Percentiles rank a stretch among this genome's conserved stretches.
Conservation (phyloP, 345 rosid species). For the Gossypium bickii region DNA sequence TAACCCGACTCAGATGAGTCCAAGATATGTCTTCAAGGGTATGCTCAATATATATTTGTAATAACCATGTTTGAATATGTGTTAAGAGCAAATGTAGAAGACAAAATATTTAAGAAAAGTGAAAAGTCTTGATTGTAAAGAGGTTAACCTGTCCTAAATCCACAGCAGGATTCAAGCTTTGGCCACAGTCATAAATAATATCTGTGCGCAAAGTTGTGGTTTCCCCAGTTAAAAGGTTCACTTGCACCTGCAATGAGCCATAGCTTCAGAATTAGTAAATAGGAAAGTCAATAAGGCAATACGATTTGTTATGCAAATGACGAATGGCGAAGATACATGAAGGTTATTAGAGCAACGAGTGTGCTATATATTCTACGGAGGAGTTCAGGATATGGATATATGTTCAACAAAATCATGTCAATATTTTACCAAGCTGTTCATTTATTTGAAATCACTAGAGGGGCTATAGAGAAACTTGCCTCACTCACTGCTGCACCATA, state of each 20-base stretch:
- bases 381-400: background rate
- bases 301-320: background rate
- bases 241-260: conserved; percentile 63
- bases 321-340: background rate
- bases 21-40: background rate
- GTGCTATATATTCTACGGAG: background rate
- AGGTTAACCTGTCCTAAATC: conserved; percentile 82
- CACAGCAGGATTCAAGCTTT: conserved; percentile 90
- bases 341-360: background rate
- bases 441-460: background rate
- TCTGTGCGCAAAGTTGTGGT: conserved; percentile 68
- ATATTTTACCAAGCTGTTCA: too few relatives aligned
- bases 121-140: background rate
- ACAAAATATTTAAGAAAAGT: background rate
- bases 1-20: background rate
- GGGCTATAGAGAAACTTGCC: conserved; percentile 47
- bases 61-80: background rate
- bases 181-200: conserved; percentile 82
- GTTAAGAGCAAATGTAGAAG: background rate
- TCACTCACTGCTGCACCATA: conserved; percentile 94
- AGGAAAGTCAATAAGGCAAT: background rate
- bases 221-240: conserved; percentile 67
- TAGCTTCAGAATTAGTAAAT: background rate
- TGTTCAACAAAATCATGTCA: background rate
- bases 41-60: background rate